These are phyloP conservation scores for Massarina eburnea DNA, from an alignment of 2,329 filamentous ascomycete species.

Conservation along the genomic window DNA sequence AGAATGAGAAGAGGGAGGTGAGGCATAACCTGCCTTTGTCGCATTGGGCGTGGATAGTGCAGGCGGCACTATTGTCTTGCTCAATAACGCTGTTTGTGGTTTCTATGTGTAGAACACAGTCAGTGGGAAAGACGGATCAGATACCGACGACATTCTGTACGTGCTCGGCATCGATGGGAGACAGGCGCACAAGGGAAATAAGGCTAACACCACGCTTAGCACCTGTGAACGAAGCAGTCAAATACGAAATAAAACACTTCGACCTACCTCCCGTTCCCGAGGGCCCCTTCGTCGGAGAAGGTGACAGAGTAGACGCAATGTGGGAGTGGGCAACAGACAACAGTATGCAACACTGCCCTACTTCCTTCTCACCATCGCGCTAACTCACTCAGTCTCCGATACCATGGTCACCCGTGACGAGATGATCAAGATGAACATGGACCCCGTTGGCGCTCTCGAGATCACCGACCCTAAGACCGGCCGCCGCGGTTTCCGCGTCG, in stretches of 20 bases:
- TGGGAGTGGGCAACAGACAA: constrained; percentile 17
- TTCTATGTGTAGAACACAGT: constrained; percentile 10
- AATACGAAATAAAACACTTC: constrained; percentile 18
- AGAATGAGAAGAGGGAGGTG: constrained; percentile 6
- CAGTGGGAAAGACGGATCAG: constrained; percentile 7
- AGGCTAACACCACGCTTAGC: constrained; percentile 5
- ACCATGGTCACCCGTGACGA: constrained; percentile 18
- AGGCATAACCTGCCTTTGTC: constrained; percentile 7
- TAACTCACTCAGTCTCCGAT: constrained; percentile 14
- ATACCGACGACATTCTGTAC: constrained; percentile 19
- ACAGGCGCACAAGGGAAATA: not conserved
- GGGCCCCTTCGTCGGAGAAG: constrained; percentile 15
- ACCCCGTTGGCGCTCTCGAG: constrained; percentile 16
- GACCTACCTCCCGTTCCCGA: constrained; percentile 14
- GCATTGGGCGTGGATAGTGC: constrained; percentile 11
- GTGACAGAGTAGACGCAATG: constrained; percentile 14
- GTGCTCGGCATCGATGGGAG: not conserved
- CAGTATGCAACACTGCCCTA: constrained; percentile 3
- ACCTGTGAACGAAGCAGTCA: constrained; percentile 16
- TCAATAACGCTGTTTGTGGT: constrained; percentile 16
- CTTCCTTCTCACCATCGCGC: not conserved
- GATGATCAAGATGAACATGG: constrained; percentile 21
- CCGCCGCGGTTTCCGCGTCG: constrained; percentile 19
- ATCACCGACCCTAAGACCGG: constrained; percentile 15
- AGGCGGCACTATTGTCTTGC: constrained; percentile 11